phyloP scores from a whole-genome alignment of 2,329 filamentous ascomycete genomes.

The Lachnellula hyalina region DNA sequence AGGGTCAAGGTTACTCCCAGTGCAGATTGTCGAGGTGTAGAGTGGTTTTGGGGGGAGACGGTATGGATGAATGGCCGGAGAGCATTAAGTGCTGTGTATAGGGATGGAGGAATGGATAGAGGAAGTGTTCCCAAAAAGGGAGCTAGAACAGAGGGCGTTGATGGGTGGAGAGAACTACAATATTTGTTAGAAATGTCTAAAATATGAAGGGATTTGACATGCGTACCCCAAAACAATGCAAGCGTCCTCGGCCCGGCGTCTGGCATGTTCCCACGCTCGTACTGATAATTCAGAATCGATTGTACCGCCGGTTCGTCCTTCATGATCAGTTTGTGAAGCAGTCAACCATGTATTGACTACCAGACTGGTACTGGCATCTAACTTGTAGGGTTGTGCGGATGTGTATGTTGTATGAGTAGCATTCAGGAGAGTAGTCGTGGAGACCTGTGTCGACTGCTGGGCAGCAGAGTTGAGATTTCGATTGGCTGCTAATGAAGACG shows the following conservation, averaged over 20 bases:
- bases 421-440: conserved; percentile 89
- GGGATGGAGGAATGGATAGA: conserved; percentile 65
- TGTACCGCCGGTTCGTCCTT: conserved; percentile 68
- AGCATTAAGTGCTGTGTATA: conserved; percentile 75
- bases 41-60: conserved; percentile 86
- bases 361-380: conserved; percentile 86
- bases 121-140: conserved; percentile 81
- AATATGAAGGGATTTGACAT: background rate
- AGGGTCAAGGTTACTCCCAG: conserved; percentile 78
- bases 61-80: conserved; percentile 82
- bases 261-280: conserved; percentile 93
- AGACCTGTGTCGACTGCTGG: conserved; percentile 73
- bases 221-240: conserved; percentile 83
- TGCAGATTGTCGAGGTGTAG: conserved; percentile 71
- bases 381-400: conserved; percentile 71
- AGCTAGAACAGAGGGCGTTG: conserved; percentile 75
- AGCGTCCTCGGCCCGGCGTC: conserved; percentile 89
- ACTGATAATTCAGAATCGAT: conserved; percentile 74
- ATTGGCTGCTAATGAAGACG: conserved; percentile 55
- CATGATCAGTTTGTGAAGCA: conserved; percentile 62
- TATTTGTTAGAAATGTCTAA: conserved; percentile 6
- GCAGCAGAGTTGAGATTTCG: conserved; percentile 51
- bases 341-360: conserved; percentile 96
- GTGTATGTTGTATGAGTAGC: conserved; percentile 85
- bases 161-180: conserved; percentile 76